Base-by-base conservation (phyloP, 2,329 filamentous ascomycete species). In the Penicillium decumbens region DNA sequence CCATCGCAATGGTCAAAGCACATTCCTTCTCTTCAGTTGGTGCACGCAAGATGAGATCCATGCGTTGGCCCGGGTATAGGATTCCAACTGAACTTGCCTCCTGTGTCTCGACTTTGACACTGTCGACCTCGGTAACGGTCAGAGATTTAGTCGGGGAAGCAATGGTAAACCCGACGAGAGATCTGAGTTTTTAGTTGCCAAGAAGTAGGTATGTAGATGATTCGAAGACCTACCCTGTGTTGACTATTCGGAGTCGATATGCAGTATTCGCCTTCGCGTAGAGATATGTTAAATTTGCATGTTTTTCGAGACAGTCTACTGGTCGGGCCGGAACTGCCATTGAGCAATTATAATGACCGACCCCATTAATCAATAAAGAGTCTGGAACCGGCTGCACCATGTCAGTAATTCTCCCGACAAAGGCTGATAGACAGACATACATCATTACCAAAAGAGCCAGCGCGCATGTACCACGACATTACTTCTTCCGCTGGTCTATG, bases 361-460 rank as follows among this genome's bases (percentile, higher is more conserved):
- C 57, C 18, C 75, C 76, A 53, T 79, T 78, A 25, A 79, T 57
- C 0, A 79, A 53, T 1, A 79, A 51, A 0, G 74, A 77, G 45
- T 77, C 74, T 1, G 77, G 76, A 7, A 74, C 72, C 3, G 76
- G 76, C 73, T 77, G 29, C 3, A 2, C 46, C 18, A 32, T 5
- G 8, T 41, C 32, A 50, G 42, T 39, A 28, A n/a, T n/a, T n/a
- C 28, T 28, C 20, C 6, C 27, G 32, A 10, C 3, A 15, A 3
- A 10, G 7, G 32, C 3, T 15, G 20, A 32, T 29, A 5, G 6
- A n/a, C 43, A 20, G 15, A 35, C 50, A 20, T 53, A 73, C 72
- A 61, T 75, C 72, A 43, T 72, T 72, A 2, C 73, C 75, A 58
- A 73, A 75, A 8, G 70, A 72, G 3, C 65, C 70, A 15, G 70